Evolutionary conservation across 768 basidiomycete genomes (phyloP).

Genomic region (Chalciporus chontae): DNA sequence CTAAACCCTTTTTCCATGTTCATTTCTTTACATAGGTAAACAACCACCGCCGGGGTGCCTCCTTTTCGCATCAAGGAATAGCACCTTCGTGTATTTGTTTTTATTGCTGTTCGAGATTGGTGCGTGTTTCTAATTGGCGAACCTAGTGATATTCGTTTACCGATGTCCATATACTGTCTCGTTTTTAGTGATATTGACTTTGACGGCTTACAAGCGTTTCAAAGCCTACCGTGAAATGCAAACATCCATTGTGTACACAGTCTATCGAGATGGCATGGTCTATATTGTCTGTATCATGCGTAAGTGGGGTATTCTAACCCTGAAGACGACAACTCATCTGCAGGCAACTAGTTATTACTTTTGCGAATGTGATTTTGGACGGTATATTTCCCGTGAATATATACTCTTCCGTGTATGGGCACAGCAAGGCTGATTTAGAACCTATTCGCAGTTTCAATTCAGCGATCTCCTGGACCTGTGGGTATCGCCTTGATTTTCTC

Average conservation of each 20-base stretch:
- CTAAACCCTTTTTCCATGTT: neutral
- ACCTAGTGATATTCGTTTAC: neutral
- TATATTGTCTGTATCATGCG: conserved; percentile 18
- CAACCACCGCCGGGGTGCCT: neutral
- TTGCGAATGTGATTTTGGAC: conserved; percentile 10
- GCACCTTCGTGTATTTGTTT: conserved; percentile 5
- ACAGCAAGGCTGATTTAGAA: neutral
- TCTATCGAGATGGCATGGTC: conserved; percentile 17
- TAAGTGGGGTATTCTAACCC: neutral
- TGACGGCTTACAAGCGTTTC: conserved; percentile 6
- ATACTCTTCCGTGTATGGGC: neutral
- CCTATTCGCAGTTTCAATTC: conserved; percentile 2
- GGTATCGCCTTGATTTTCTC: neutral
- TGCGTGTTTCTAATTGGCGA: neutral
- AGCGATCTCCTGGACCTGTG: conserved; percentile 4
- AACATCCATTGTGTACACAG: conserved; percentile 1
- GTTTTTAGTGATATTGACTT: conserved; percentile 6
- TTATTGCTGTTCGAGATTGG: conserved; percentile 11
- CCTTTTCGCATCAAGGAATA: neutral
- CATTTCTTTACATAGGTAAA: neutral
- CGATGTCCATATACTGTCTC: neutral
- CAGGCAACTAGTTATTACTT: conserved; percentile 9
- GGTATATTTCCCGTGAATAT: conserved; percentile 8
- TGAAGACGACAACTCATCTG: neutral
- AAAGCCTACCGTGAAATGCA: conserved; percentile 1